These are phyloP conservation scores for Scheffersomyces coipomensis DNA, from an alignment of 805 yeast species.

Conservation along the genomic window DNA sequence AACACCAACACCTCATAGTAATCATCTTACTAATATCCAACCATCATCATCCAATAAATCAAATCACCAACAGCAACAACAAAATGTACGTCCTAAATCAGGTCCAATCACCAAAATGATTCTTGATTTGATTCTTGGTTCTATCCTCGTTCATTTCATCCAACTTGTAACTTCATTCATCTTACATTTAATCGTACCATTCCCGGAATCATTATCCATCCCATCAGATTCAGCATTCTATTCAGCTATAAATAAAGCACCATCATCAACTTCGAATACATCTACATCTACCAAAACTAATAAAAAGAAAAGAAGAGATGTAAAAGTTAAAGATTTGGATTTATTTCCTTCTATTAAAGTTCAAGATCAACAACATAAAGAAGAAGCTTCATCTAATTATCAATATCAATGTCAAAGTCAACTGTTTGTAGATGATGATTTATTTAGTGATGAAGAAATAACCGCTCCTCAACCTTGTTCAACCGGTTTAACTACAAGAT, in stretches of 20 bases:
- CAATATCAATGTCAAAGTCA: not conserved
- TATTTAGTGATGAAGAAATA: constrained; percentile 1
- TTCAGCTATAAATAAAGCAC: not conserved
- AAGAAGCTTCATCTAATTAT: no score
- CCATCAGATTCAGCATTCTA: not conserved
- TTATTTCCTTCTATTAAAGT: not conserved
- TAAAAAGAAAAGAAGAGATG: not conserved
- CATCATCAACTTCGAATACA: not conserved
- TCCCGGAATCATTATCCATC: not conserved
- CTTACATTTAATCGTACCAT: not conserved
- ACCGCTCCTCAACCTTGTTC: constrained; percentile 36
- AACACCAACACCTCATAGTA: no score
- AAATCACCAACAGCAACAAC: not conserved
- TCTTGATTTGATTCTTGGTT: not conserved
- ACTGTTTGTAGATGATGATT: not conserved
- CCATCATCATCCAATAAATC: no score
- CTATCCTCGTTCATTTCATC: not conserved
- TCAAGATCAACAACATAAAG: not conserved
- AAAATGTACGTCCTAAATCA: no score
- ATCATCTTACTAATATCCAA: no score
- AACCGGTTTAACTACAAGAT: constrained; percentile 46
- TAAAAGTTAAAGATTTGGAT: not conserved
- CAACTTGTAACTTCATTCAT: not conserved
- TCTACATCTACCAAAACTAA: not conserved
- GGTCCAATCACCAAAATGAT: not conserved